phyloP scores from a whole-genome alignment of 352 stramenopile genomes.

The Phytophthora cajani region DNA sequence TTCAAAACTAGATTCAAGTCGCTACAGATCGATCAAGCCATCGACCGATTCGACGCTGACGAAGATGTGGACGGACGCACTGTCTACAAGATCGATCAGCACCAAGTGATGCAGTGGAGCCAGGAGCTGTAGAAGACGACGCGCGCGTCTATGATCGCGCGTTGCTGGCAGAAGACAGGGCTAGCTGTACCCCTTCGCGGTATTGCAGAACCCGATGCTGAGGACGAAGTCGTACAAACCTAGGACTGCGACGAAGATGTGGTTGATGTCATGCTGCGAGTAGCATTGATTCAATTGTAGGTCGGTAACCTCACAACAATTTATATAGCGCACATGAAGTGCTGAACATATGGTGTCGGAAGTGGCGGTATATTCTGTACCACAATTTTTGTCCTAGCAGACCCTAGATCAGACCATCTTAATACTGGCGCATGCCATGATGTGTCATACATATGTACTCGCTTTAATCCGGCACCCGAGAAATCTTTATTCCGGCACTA shows the following conservation, averaged over 20 bases:
- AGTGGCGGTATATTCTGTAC: neutral
- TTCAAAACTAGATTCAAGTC: slow-evolving; percentile 1
- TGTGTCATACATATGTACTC: too few relatives aligned
- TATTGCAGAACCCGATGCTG: neutral
- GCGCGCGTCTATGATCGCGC: neutral
- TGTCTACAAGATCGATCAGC: slow-evolving; percentile 1
- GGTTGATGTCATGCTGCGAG: neutral
- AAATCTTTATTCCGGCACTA: too few relatives aligned
- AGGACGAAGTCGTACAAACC: neutral
- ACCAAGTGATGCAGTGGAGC: neutral
- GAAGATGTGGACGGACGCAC: neutral
- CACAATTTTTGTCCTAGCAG: too few relatives aligned
- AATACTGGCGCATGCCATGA: too few relatives aligned
- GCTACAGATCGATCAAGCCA: neutral
- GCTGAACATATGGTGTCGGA: neutral
- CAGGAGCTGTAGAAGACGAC: neutral
- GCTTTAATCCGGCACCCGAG: too few relatives aligned
- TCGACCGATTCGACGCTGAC: neutral
- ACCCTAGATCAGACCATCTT: too few relatives aligned
- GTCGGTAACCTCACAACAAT: neutral
- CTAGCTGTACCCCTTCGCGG: neutral
- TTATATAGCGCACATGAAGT: neutral
- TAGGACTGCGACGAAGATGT: slow-evolving; percentile 2
- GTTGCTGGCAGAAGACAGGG: slow-evolving; percentile 4
- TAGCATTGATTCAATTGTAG: slow-evolving; percentile 3